These are phyloP conservation scores for Mycosphaerella sp. DNA, from an alignment of 2,329 filamentous ascomycete species.

Conservation along the genomic window DNA sequence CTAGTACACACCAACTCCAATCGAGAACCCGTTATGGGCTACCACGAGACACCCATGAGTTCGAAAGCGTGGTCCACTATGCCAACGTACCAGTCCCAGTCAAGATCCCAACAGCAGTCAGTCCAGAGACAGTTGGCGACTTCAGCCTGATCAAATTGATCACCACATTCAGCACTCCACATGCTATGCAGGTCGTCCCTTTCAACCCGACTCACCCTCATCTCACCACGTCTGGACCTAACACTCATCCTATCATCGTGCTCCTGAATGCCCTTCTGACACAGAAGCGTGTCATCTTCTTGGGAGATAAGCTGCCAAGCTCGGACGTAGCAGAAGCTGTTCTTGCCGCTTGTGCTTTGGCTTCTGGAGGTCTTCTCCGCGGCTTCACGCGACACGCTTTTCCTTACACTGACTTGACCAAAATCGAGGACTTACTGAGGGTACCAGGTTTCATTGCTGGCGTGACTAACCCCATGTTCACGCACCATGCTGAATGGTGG, in stretches of 20 bases:
- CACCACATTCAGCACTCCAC: conserved; percentile 80
- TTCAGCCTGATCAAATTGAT: conserved; percentile 97
- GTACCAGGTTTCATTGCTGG: conserved; percentile 97
- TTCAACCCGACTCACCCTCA: conserved; percentile 78
- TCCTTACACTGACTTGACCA: conserved; percentile 94
- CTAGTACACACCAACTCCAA: conserved; percentile 45
- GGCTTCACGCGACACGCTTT: conserved; percentile 96
- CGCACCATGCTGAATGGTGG: conserved; percentile 96
- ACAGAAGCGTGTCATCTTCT: conserved; percentile 92
- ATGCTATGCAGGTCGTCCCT: conserved; percentile 74
- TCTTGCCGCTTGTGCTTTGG: conserved; percentile 88
- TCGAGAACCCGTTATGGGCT: conserved; percentile 56
- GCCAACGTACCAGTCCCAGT: conserved; percentile 95
- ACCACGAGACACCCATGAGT: conserved; percentile 93
- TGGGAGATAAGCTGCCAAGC: conserved; percentile 91
- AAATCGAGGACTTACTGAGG: conserved; percentile 91
- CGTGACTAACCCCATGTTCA: conserved; percentile 95
- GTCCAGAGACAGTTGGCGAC: conserved; percentile 93
- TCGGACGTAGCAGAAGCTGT: conserved; percentile 98
- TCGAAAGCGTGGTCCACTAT: conserved; percentile 91
- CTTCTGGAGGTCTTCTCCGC: conserved; percentile 82
- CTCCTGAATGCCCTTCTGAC: conserved; percentile 91
- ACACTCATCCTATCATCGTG: conserved; percentile 90
- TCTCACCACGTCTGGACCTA: conserved; percentile 82
- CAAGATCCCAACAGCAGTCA: conserved; percentile 88